Percentiles rank a stretch among this genome's conserved stretches.
Conservation (phyloP, 2,329 filamentous ascomycete species). For the Fusarium longipes region DNA sequence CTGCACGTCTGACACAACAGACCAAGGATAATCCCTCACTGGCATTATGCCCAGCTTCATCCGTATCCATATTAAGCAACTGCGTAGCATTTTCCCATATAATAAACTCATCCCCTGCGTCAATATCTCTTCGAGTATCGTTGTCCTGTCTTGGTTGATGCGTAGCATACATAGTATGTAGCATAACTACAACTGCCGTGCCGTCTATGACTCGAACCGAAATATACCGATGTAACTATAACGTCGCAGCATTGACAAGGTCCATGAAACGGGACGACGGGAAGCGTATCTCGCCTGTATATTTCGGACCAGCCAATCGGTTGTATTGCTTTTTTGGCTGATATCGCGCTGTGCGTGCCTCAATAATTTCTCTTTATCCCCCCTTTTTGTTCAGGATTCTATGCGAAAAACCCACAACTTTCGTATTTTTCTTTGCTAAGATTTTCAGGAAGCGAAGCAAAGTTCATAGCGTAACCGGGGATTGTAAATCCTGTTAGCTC, state of each 20-base stretch:
- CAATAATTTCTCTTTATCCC: background rate
- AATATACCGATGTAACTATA: background rate
- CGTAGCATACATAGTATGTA: background rate
- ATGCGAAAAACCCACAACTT: background rate
- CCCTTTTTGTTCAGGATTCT: background rate
- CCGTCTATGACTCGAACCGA: background rate
- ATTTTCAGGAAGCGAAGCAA: background rate
- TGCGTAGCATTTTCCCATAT: background rate
- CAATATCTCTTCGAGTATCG: background rate
- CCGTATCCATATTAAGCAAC: background rate
- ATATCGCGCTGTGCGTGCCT: background rate
- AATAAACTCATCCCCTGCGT: background rate
- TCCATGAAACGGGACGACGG: conserved; percentile 1
- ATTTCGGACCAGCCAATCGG: background rate
- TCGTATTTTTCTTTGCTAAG: background rate
- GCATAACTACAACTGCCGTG: background rate
- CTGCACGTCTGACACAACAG: background rate
- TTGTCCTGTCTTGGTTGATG: background rate
- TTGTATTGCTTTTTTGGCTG: background rate
- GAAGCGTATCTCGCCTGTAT: background rate
- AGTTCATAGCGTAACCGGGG: background rate
- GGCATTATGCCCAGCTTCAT: background rate
- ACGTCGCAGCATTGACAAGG: background rate
- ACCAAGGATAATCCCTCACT: background rate
- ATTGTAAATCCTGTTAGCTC: background rate